Percentiles rank a stretch among this genome's conserved stretches.
These are phyloP conservation scores for Phyllosticta citribraziliensis DNA, from an alignment of 2,329 filamentous ascomycete genomes.

Conservation along the genomic window DNA sequence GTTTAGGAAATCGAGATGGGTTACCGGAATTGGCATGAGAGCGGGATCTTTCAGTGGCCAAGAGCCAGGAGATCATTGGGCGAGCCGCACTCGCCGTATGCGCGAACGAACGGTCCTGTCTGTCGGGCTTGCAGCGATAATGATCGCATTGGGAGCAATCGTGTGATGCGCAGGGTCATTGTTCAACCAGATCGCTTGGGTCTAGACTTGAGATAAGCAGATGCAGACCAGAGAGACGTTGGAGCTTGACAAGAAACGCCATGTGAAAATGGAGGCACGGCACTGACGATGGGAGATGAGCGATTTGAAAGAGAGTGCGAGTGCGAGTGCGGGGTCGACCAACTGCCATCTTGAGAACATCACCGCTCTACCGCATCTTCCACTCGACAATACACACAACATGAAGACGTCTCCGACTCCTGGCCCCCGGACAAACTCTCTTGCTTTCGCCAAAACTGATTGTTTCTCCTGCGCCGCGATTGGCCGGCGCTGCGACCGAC, in stretches of 20 bases:
- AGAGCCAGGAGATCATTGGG: background rate
- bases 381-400: background rate
- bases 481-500: slow-evolving; percentile 17
- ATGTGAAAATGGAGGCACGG: background rate
- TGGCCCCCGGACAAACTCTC: slow-evolving; percentile 12
- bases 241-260: background rate
- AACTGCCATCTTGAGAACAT: background rate
- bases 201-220: background rate
- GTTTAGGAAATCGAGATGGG: background rate
- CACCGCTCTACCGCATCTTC: background rate
- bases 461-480: slow-evolving; percentile 17
- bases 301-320: background rate
- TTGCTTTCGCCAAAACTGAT: slow-evolving; percentile 17
- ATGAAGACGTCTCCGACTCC: background rate
- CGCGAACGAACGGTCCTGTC: background rate
- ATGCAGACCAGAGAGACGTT: background rate
- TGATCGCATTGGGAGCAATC: background rate
- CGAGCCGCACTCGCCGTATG: background rate
- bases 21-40: background rate
- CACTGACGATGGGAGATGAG: background rate
- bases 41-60: background rate
- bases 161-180: background rate
- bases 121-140: background rate
- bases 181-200: background rate
- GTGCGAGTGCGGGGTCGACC: background rate